A percentile compares a stretch with the other conserved stretches of the same genome.
phyloP scores from a whole-genome alignment of 495 filamentous ascomycete species.

The Rusavskia elegans region DNA sequence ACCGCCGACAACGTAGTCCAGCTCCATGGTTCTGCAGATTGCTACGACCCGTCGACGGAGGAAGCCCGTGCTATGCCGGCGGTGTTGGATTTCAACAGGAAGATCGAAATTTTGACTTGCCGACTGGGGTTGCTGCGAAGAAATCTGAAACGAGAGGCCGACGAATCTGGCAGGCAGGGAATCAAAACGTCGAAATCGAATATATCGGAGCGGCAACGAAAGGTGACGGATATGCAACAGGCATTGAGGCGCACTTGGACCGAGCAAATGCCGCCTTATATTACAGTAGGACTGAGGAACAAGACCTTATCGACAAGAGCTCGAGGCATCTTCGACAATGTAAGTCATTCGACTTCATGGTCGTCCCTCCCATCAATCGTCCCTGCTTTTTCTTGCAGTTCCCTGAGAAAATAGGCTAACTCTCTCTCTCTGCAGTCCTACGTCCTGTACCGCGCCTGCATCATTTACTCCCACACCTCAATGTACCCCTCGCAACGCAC shows the following conservation, averaged over 20 bases:
- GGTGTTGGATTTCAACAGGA: constrained; percentile 28
- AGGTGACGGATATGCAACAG: constrained; percentile 20
- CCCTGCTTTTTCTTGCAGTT: no score
- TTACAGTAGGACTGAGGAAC: constrained; percentile 17
- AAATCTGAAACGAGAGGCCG: constrained; percentile 20
- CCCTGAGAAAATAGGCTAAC: no score
- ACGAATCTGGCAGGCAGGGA: not conserved
- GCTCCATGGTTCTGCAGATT: constrained; percentile 18
- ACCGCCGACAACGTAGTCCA: constrained; percentile 4
- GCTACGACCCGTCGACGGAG: constrained; percentile 15
- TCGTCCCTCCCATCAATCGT: no score
- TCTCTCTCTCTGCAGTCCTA: constrained; percentile 16
- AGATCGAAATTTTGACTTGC: constrained; percentile 25
- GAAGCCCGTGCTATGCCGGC: constrained; percentile 24
- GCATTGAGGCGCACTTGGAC: constrained; percentile 27
- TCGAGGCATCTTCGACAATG: constrained; percentile 30
- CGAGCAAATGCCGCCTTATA: constrained; percentile 14
- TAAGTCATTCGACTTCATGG: constrained; percentile 11
- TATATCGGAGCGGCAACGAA: constrained; percentile 10
- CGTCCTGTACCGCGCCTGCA: constrained; percentile 31
- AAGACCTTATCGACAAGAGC: constrained; percentile 25
- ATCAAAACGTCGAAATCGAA: not conserved
- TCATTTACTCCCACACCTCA: constrained; percentile 34
- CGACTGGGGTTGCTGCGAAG: constrained; percentile 26
- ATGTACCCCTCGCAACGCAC: constrained; percentile 32